Conservation (phyloP, 31 red algal genomes). For the Bonnemaisonia californica region DNA sequence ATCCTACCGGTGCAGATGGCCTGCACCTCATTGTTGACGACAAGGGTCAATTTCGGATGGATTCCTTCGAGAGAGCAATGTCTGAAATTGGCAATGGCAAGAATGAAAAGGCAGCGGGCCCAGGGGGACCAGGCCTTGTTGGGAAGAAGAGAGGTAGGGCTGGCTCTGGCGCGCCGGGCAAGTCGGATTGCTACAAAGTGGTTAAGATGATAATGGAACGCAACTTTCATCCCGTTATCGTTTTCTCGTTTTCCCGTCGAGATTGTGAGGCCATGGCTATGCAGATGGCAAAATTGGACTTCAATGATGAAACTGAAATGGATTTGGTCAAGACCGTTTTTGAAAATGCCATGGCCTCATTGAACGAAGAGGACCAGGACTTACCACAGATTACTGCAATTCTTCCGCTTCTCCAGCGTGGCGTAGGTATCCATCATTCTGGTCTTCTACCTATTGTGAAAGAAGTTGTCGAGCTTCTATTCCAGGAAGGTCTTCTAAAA, state of each 20-base stretch:
- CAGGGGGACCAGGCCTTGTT: background rate
- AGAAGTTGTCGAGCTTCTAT: constrained; percentile 96
- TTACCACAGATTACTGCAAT: constrained; percentile 93
- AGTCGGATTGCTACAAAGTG: constrained; percentile 78
- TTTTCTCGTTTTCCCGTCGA: constrained; percentile 91
- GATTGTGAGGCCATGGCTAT: constrained; percentile 94
- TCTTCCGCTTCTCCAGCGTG: constrained; percentile 86
- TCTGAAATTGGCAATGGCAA: constrained; percentile 55
- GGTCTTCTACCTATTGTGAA: constrained; percentile 95
- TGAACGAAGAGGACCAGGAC: constrained; percentile 82
- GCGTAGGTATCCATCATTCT: constrained; percentile 99
- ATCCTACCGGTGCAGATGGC: constrained; percentile 74
- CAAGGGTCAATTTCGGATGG: constrained; percentile 74
- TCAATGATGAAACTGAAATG: constrained; percentile 85
- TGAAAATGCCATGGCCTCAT: constrained; percentile 78
- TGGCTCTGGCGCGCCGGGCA: constrained; percentile 43
- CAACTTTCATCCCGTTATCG: constrained; percentile 89
- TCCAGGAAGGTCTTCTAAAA: constrained; percentile 96
- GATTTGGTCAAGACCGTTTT: constrained; percentile 82
- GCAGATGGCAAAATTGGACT: constrained; percentile 84
- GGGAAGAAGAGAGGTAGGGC: constrained; percentile 23
- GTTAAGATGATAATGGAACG: constrained; percentile 84
- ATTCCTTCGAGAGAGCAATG: constrained; percentile 78
- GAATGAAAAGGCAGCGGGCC: constrained; percentile 30
- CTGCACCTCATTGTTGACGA: constrained; percentile 91